Base-by-base conservation (phyloP, 2,329 filamentous ascomycete species). In the Talaromyces sp. region DNA sequence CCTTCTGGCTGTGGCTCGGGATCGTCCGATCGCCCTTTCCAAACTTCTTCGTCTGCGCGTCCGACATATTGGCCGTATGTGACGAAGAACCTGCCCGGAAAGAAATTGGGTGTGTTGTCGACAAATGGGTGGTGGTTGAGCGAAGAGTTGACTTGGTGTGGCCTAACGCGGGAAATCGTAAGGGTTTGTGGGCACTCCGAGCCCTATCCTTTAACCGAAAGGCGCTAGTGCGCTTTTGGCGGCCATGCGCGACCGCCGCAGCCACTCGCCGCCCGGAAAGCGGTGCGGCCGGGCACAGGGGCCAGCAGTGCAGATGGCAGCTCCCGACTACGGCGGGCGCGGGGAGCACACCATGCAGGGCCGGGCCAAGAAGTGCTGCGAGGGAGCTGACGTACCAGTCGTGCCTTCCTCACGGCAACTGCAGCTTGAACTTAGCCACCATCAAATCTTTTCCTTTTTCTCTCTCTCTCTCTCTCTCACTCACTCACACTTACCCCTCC, bases 1-100 rank as follows among this genome's bases (percentile, higher is more conserved):
- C 93, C 90, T 95, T 96, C 82, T 96, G 87, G 77, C 85, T 84
- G 81, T 85, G 80, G 81, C 90, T 87, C 80, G 90, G 92, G 80
- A 97, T 88, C 81, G 89, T 86, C 84, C 93, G 88, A 84, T 91
- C 90, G 83, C 91, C 91, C 87, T 94, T 94, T 84, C 92, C 92
- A 86, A 96, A 97, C 86, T 90, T 93, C 91, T 96, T 96, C 77
- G 88, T 90, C 82, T 85, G 83, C 72, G 73, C 76, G 71, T 79
- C 80, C 79, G 80, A 81, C 85, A 83, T 84, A 77, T 81, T 80
- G 77, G 75, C 75, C 55, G 69, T 73, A 70, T 62, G 68, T 65
- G 75, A 75, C 73, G 74, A 76, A 76, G 74, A 68, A 65, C 64
- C 64, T 62, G 61, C 56, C 61, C 65, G 69, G 68, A 71, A 70